Evolutionary conservation across 2,329 filamentous ascomycete species (phyloP).

Genomic region (Corynespora cassiicola): DNA sequence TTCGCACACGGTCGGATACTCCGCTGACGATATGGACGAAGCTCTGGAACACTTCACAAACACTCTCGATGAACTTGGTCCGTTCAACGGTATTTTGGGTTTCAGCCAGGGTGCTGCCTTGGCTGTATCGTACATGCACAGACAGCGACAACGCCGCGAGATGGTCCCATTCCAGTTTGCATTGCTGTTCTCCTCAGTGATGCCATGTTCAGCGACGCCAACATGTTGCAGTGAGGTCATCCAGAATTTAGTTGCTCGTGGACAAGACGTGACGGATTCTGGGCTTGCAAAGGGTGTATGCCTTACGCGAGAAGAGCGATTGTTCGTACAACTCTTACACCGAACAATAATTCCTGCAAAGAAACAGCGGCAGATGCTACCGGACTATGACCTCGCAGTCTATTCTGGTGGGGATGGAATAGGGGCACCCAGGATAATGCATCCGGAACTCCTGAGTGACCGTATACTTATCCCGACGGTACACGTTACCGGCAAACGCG

Average conservation of each 20-base stretch:
- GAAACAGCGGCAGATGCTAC: slow-evolving; percentile 3
- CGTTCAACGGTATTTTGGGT: slow-evolving; percentile 2
- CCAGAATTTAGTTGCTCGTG: slow-evolving; percentile 1
- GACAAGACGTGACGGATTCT: slow-evolving; percentile 2
- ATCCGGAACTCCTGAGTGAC: slow-evolving; percentile 8
- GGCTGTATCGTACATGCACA: slow-evolving; percentile 5
- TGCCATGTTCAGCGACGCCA: slow-evolving; percentile 3
- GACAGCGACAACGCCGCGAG: slow-evolving; percentile 1
- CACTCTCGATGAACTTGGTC: slow-evolving; percentile 2
- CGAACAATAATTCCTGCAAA: slow-evolving; percentile 1
- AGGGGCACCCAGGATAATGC: slow-evolving; percentile 12
- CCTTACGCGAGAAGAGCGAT: slow-evolving; percentile 5
- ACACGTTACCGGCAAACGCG: slow-evolving; percentile 17
- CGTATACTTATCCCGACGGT: slow-evolving; percentile 20
- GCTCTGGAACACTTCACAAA: slow-evolving; percentile 2
- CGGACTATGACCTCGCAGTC: slow-evolving; percentile 8
- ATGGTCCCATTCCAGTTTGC: slow-evolving; percentile 5
- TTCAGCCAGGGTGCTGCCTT: slow-evolving; percentile 1
- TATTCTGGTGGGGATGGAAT: slow-evolving; percentile 2
- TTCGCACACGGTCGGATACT: slow-evolving; percentile 6
- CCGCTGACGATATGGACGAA: slow-evolving; percentile 1
- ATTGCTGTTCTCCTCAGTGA: slow-evolving; percentile 4
- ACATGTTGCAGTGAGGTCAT: slow-evolving; percentile 2
- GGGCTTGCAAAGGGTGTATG: neutral
- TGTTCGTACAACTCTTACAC: slow-evolving; percentile 2